phyloP scores from a whole-genome alignment of 176 grass and related monocot species.

The Rhipidocladum racemiflorum region DNA sequence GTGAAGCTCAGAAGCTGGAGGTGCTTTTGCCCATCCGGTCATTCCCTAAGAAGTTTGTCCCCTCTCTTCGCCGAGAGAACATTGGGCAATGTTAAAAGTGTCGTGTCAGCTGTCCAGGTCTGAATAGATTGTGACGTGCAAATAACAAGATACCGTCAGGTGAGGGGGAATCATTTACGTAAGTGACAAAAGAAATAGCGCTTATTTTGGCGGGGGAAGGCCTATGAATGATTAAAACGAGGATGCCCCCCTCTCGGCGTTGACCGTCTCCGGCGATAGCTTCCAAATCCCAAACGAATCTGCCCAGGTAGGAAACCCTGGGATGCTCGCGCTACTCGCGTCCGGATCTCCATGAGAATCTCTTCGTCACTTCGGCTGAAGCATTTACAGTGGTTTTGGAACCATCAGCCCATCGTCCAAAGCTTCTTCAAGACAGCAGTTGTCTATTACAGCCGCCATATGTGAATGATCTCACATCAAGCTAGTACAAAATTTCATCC shows the following conservation, averaged over 20 bases:
- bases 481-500: neutral
- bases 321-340: conserved; percentile 34
- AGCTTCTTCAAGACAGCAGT: neutral
- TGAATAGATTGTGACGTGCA: neutral
- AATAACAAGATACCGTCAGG: neutral
- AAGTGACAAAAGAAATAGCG: neutral
- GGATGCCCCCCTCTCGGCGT: neutral
- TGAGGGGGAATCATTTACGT: neutral
- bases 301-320: conserved; percentile 11
- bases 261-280: conserved; percentile 10
- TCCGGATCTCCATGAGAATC: conserved; percentile 9
- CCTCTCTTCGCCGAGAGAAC: neutral
- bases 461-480: neutral
- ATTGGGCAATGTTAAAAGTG: neutral
- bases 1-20: neutral
- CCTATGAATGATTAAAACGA: neutral
- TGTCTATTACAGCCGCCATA: neutral
- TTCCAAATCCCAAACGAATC: conserved; percentile 37
- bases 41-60: neutral
- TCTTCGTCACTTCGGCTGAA: neutral
- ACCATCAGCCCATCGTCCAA: neutral
- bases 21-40: neutral
- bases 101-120: neutral
- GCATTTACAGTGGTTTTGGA: neutral
- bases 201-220: neutral